phyloP scores from a whole-genome alignment of 2,329 filamentous ascomycete genomes.

The Emmonsia crescens region DNA sequence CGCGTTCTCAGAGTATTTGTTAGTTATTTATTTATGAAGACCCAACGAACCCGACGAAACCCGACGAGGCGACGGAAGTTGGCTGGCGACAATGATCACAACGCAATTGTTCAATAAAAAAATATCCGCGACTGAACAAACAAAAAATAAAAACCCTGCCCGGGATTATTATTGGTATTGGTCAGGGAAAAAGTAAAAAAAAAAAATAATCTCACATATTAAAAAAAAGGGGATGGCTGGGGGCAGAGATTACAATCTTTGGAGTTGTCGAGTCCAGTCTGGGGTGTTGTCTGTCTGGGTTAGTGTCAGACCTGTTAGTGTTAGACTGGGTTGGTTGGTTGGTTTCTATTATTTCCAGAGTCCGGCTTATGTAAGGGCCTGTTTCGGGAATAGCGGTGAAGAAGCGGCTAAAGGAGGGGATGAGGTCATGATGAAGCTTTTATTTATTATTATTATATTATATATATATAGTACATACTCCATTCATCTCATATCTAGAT shows the following conservation, averaged over 20 bases:
- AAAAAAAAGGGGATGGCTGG: neutral
- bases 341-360: neutral
- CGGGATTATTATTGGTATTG: neutral
- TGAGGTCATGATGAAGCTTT: too few relatives aligned
- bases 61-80: slow-evolving; percentile 5
- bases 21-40: too few relatives aligned
- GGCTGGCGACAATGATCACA: neutral
- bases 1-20: too few relatives aligned
- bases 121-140: neutral
- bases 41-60: too few relatives aligned
- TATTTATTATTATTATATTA: too few relatives aligned
- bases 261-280: too few relatives aligned
- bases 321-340: too few relatives aligned
- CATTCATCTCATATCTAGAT: neutral
- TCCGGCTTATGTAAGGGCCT: neutral
- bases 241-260: neutral
- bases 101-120: neutral
- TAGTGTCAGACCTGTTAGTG: too few relatives aligned
- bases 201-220: neutral
- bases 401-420: too few relatives aligned
- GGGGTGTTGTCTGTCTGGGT: too few relatives aligned
- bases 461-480: too few relatives aligned
- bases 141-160: neutral
- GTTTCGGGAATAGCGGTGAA: too few relatives aligned
- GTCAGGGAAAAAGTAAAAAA: neutral